phyloP scores from a whole-genome alignment of 177 flowering plant species.

The Vitis hybrid region DNA sequence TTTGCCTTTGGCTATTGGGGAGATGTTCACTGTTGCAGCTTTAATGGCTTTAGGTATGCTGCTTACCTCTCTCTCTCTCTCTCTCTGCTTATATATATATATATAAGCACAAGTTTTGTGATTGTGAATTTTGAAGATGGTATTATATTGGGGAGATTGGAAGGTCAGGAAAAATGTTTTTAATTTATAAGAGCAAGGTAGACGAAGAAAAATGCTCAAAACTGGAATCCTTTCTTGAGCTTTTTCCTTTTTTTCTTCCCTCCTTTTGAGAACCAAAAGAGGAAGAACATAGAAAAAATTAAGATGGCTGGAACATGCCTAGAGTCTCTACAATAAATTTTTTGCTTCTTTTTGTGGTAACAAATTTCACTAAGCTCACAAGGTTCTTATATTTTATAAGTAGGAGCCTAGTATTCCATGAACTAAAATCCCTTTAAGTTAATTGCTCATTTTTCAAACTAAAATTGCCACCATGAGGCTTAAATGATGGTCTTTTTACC shows the following conservation, averaged over 20 bases:
- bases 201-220: background rate
- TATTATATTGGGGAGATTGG: background rate
- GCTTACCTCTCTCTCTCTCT: background rate
- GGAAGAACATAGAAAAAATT: too few relatives aligned
- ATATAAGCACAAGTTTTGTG: background rate
- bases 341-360: too few relatives aligned
- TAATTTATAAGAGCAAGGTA: too few relatives aligned
- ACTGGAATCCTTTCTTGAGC: background rate
- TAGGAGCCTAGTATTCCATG: too few relatives aligned
- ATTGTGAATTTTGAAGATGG: background rate
- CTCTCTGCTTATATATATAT: background rate
- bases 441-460: background rate
- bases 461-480: background rate
- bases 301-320: too few relatives aligned
- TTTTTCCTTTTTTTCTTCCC: background rate
- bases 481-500: background rate
- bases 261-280: too few relatives aligned
- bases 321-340: too few relatives aligned
- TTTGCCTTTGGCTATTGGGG: conserved; percentile 88
- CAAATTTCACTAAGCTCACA: too few relatives aligned
- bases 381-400: too few relatives aligned
- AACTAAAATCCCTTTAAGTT: background rate
- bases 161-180: background rate
- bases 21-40: conserved; percentile 77
- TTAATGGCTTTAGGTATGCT: conserved; percentile 86